These are phyloP conservation scores for Pythium insidiosum DNA, from an alignment of 352 stramenopile species.

Conservation along the genomic window DNA sequence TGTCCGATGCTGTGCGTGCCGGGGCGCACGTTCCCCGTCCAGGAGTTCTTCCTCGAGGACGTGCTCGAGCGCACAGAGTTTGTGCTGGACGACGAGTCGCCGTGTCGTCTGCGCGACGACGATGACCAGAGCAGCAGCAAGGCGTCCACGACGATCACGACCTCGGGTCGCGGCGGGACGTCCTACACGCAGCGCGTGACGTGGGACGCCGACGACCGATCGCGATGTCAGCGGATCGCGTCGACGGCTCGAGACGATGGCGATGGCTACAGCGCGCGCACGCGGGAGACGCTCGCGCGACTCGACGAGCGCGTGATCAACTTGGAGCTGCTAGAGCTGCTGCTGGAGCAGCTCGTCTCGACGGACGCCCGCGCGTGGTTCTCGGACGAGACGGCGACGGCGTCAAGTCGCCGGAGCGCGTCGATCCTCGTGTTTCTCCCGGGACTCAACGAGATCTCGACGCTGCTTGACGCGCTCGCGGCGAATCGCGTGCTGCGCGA, in stretches of 20 bases:
- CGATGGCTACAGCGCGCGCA: slow-evolving; percentile 82
- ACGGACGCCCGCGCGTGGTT: slow-evolving; percentile 38
- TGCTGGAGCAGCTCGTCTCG: slow-evolving; percentile 77
- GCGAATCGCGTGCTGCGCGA: slow-evolving; percentile 44
- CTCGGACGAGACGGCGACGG: slow-evolving; percentile 1
- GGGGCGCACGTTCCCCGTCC: slow-evolving; percentile 94
- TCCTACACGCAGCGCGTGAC: slow-evolving; percentile 57
- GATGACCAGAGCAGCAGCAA: not conserved
- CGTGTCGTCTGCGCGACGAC: slow-evolving; percentile 28
- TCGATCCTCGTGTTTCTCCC: slow-evolving; percentile 96
- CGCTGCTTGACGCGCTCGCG: slow-evolving; percentile 61
- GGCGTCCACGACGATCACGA: slow-evolving; percentile 46
- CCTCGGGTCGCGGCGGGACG: slow-evolving; percentile 52
- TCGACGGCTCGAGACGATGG: slow-evolving; percentile 13
- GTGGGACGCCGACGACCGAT: slow-evolving; percentile 22
- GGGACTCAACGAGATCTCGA: slow-evolving; percentile 92
- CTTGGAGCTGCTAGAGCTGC: slow-evolving; percentile 89
- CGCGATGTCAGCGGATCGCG: not conserved
- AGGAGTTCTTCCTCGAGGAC: slow-evolving; percentile 96
- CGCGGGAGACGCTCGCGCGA: slow-evolving; percentile 71
- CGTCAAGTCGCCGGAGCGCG: slow-evolving; percentile 25
- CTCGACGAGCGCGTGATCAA: slow-evolving; percentile 91
- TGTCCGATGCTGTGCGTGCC: slow-evolving; percentile 88
- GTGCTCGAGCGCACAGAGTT: slow-evolving; percentile 82
- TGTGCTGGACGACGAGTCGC: slow-evolving; percentile 69